Base-by-base conservation (phyloP, 495 filamentous ascomycete genomes). In the Amniculicola lignicola region DNA sequence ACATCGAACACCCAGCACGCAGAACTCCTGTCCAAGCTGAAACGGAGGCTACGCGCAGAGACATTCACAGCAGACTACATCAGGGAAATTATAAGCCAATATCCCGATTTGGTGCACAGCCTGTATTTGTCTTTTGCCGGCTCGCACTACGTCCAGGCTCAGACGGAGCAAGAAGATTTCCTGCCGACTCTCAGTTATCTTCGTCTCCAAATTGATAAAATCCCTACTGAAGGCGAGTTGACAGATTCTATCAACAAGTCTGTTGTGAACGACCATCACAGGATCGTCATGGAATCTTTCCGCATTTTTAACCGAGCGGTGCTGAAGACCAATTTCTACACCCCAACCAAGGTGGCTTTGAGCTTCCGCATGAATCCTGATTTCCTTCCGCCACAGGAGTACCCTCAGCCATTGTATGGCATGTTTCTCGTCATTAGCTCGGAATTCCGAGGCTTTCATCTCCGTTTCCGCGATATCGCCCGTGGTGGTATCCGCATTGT, bases 301-400 rank as follows among this genome's bases (percentile, higher is more conserved):
- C 83, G 88, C 48, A 82, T 92, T 39, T 98, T 98, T 79, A 97
- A 97, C 74, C 79, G 79, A 43, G 80, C 84, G 38, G 82, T 96
- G 28, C 76, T 97, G 60, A 97, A 96, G 80, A 97, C 93, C 57
- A 98, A 98, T 76, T 98, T 96, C 77, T 98, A 95, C 79, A 98
- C 93, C 0, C 93, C 93, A 0, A 98, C 93, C 51, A 98, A 98
- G 77, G 92, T 98, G 23, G 93, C 94, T 12, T 79, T 98, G 57
- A 96, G 90, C 74, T 98, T 97, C 85, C 84, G 93, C 48, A 75
- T 97, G 45, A 85, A 96, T 64, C 92, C 93, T 4, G 74, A 70
- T 64, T 97, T 98, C 77, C 77, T 98, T 15, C 93, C 93, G 2
- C 77, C 86, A 62, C 79, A 90, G 45, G 93, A 98, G 72, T 98